A percentile compares a stretch with the other conserved stretches of the same genome.
phyloP scores from a whole-genome alignment of 2,329 filamentous ascomycete genomes.

The Fusarium citri region DNA sequence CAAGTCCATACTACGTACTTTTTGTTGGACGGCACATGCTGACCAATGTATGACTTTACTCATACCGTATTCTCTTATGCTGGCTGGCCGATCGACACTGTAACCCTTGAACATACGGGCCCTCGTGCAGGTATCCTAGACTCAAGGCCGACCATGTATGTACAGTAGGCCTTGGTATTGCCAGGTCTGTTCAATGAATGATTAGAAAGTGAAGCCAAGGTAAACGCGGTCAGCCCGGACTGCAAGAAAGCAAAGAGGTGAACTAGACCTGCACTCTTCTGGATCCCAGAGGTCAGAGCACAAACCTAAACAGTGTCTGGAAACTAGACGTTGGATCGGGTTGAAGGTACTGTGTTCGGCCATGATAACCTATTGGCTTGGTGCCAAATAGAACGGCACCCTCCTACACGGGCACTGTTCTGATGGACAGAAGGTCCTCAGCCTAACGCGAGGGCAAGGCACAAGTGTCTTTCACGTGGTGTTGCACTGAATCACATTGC shows the following conservation, averaged over 20 bases:
- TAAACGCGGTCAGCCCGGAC: conserved; percentile 5
- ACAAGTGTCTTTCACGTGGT: conserved; percentile 33
- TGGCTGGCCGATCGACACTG: conserved; percentile 27
- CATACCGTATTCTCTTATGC: conserved; percentile 24
- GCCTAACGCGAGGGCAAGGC: conserved; percentile 26
- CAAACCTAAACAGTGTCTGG: conserved; percentile 27
- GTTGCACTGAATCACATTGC: conserved; percentile 7
- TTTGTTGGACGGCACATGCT: conserved; percentile 23
- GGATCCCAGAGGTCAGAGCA: conserved; percentile 31
- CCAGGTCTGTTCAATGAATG: neutral
- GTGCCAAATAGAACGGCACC: conserved; percentile 37
- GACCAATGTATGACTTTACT: conserved; percentile 33
- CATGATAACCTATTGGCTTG: conserved; percentile 22
- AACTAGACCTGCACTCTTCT: neutral
- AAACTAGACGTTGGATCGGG: conserved; percentile 21
- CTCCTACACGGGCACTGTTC: conserved; percentile 16
- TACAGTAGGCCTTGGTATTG: neutral
- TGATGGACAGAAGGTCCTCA: conserved; percentile 19
- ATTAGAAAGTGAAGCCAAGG: neutral
- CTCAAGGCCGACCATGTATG: neutral
- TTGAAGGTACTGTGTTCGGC: conserved; percentile 15
- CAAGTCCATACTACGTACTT: conserved; percentile 3
- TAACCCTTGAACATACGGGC: conserved; percentile 26
- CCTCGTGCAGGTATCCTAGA: conserved; percentile 1
- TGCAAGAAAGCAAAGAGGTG: conserved; percentile 2